These are phyloP conservation scores for Auriculariales sp. DNA, from an alignment of 768 basidiomycete genomes.

Conservation along the genomic window DNA sequence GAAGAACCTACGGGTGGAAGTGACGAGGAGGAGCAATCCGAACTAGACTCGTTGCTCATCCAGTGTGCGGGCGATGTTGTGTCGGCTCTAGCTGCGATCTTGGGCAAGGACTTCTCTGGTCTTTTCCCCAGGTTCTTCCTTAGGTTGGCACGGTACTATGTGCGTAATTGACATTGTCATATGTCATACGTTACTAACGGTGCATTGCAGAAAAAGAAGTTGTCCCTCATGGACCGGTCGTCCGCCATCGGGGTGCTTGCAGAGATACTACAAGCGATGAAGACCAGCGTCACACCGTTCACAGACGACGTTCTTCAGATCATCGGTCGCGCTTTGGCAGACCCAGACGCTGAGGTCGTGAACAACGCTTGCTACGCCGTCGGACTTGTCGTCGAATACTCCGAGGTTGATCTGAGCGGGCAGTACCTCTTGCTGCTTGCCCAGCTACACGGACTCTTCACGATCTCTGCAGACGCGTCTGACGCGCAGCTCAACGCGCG, in stretches of 20 bases:
- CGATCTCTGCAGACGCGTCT: slow-evolving; percentile 45
- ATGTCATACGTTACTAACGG: too few relatives aligned
- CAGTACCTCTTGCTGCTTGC: slow-evolving; percentile 70
- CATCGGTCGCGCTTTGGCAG: slow-evolving; percentile 69
- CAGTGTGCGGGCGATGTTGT: slow-evolving; percentile 91
- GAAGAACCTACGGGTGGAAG: slow-evolving; percentile 58
- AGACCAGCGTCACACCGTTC: slow-evolving; percentile 68
- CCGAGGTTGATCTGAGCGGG: slow-evolving; percentile 60
- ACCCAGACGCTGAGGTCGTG: slow-evolving; percentile 82
- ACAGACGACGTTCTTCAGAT: slow-evolving; percentile 67
- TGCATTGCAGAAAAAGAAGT: slow-evolving; percentile 52
- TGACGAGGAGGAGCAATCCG: slow-evolving; percentile 72
- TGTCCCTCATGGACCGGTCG: slow-evolving; percentile 82
- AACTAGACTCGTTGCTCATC: slow-evolving; percentile 92
- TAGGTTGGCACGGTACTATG: slow-evolving; percentile 83
- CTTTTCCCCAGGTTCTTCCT: slow-evolving; percentile 79
- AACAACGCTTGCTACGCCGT: slow-evolving; percentile 93
- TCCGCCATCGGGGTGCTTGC: slow-evolving; percentile 88
- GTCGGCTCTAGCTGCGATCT: slow-evolving; percentile 67
- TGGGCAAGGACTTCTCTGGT: slow-evolving; percentile 72
- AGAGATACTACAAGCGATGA: slow-evolving; percentile 90
- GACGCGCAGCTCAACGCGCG: slow-evolving; percentile 64
- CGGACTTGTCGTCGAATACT: slow-evolving; percentile 82
- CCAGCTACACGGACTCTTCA: slow-evolving; percentile 72
- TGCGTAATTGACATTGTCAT: slow-evolving; percentile 38